A percentile compares a stretch with the other conserved stretches of the same genome.
Evolutionary conservation across 164 flowering plant species (phyloP).

Genomic region (Vitis labrusca): DNA sequence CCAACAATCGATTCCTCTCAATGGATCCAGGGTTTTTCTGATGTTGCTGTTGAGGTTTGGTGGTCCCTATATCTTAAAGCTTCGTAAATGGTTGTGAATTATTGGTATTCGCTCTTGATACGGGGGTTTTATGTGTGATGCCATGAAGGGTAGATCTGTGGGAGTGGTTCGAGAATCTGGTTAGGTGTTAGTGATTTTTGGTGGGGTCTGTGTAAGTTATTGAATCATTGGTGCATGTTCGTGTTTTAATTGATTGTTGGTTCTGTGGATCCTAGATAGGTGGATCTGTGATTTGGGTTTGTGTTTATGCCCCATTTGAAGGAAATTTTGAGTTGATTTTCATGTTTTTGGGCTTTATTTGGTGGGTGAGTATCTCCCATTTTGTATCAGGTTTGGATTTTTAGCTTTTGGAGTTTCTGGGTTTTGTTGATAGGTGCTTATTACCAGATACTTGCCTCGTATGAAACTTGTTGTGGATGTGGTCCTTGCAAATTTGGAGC

Average conservation of each 20-base stretch:
- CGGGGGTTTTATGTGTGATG: not conserved
- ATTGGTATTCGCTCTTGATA: not conserved
- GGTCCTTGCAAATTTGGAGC: not conserved
- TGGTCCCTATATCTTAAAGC: not conserved
- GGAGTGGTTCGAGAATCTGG: not conserved
- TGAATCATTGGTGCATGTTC: not conserved
- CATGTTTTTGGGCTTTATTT: not conserved
- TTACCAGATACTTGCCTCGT: not conserved
- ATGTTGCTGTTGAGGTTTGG: not conserved
- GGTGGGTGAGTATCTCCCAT: not conserved
- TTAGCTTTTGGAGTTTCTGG: constrained; percentile 1
- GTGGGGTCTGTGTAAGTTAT: not conserved
- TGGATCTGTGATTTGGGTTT: not conserved
- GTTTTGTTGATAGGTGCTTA: not conserved
- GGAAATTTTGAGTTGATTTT: not conserved
- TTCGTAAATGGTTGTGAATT: not conserved
- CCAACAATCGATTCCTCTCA: too few relatives aligned
- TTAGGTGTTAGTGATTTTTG: not conserved
- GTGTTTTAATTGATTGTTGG: not conserved
- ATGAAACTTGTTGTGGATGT: not conserved
- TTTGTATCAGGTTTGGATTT: not conserved
- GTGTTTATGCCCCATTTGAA: not conserved
- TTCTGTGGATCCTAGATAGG: not conserved
- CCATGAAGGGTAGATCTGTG: not conserved
- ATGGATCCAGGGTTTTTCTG: not conserved